Conservation (phyloP, 2,329 filamentous ascomycete species). For the Mycosphaerella arachidis region DNA sequence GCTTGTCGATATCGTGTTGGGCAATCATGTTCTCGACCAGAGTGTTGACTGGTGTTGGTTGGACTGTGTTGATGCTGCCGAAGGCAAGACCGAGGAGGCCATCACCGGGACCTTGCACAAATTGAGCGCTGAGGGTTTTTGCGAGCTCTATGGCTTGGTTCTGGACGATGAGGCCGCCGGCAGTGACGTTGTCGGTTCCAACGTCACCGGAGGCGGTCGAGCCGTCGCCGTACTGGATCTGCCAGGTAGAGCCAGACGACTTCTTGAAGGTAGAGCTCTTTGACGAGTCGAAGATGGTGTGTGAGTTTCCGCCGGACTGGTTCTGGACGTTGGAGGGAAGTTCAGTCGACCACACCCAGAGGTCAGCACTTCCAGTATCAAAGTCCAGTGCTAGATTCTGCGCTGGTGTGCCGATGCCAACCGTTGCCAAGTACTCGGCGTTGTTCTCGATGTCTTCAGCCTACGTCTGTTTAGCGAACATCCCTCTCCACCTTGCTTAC, state of each 20-base stretch:
- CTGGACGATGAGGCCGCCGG: slow-evolving; percentile 59
- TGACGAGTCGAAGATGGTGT: slow-evolving; percentile 55
- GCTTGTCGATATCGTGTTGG: slow-evolving; percentile 50
- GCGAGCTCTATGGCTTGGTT: slow-evolving; percentile 65
- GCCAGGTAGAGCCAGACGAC: slow-evolving; percentile 53
- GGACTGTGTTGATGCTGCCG: slow-evolving; percentile 31
- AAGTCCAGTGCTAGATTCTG: slow-evolving; percentile 54
- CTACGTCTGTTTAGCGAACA: slow-evolving; percentile 40
- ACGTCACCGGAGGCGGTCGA: slow-evolving; percentile 62
- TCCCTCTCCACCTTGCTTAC: slow-evolving; percentile 41
- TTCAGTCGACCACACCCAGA: slow-evolving; percentile 47
- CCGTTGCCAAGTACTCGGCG: slow-evolving; percentile 53
- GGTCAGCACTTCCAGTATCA: slow-evolving; percentile 66
- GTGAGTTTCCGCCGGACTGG: slow-evolving; percentile 23
- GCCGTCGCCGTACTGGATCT: slow-evolving; percentile 64
- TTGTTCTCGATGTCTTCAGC: slow-evolving; percentile 64
- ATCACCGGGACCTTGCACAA: slow-evolving; percentile 54
- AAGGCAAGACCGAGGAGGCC: slow-evolving; percentile 65
- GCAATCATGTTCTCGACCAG: slow-evolving; percentile 66
- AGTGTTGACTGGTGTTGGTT: slow-evolving; percentile 52
- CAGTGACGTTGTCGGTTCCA: slow-evolving; percentile 57
- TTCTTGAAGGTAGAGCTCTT: slow-evolving; percentile 59
- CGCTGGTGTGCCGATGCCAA: slow-evolving; percentile 59
- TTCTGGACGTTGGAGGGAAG: slow-evolving; percentile 12
- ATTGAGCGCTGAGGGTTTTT: slow-evolving; percentile 54